Evolutionary conservation across 2,329 filamentous ascomycete species (phyloP).

Genomic region (Fusarium newnesense): DNA sequence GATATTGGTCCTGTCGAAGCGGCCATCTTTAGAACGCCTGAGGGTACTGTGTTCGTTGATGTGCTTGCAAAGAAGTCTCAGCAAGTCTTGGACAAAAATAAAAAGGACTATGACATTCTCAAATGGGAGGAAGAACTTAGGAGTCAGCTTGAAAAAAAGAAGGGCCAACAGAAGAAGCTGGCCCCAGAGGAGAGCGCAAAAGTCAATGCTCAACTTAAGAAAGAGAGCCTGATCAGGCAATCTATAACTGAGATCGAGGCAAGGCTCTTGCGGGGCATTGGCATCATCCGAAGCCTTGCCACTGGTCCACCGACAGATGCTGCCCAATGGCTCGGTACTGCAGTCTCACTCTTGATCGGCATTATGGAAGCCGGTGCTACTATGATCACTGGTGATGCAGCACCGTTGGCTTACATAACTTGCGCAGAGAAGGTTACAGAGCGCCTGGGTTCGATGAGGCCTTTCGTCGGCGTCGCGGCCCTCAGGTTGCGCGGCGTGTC

Average conservation of each 20-base stretch:
- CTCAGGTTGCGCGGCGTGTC: constrained; percentile 81
- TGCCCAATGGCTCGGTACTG: constrained; percentile 86
- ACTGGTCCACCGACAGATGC: constrained; percentile 90
- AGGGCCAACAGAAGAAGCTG: constrained; percentile 89
- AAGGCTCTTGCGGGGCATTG: constrained; percentile 82
- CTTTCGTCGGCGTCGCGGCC: constrained; percentile 89
- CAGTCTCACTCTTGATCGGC: constrained; percentile 77
- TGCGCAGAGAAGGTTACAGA: constrained; percentile 80
- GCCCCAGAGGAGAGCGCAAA: constrained; percentile 89
- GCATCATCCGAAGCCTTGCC: constrained; percentile 84
- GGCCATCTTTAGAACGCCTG: constrained; percentile 90
- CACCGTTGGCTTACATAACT: constrained; percentile 80
- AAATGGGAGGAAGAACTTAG: constrained; percentile 98
- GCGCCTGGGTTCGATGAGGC: constrained; percentile 79
- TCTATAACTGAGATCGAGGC: constrained; percentile 76
- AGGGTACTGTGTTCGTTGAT: constrained; percentile 89
- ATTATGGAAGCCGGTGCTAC: constrained; percentile 84
- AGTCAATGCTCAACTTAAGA: constrained; percentile 88
- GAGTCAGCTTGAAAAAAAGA: constrained; percentile 89
- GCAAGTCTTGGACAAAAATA: constrained; percentile 81
- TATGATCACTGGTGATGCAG: constrained; percentile 81
- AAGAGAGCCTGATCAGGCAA: constrained; percentile 82
- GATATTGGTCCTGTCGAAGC: constrained; percentile 87
- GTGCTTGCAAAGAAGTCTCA: constrained; percentile 86
- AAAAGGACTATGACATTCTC: constrained; percentile 92